Conservation (phyloP, 768 basidiomycete genomes). For the Phanerodontia chrysosporium region DNA sequence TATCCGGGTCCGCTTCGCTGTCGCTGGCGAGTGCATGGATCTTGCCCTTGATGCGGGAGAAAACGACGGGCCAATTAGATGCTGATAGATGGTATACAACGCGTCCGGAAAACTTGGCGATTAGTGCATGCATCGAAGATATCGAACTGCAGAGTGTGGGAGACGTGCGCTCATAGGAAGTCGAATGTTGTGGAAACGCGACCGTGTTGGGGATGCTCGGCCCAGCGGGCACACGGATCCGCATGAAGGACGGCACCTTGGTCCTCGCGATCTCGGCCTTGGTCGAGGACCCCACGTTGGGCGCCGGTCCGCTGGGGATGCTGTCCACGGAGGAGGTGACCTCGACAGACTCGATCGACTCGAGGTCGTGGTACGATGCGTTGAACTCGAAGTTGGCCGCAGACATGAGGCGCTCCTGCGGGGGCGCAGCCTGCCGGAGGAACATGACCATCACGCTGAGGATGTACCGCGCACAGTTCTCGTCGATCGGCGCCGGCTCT, state of each 20-base stretch:
- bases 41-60: constrained; percentile 62
- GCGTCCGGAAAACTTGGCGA: constrained; percentile 69
- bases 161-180: constrained; percentile 27
- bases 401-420: constrained; percentile 53
- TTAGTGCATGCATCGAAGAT: constrained; percentile 49
- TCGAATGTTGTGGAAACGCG: constrained; percentile 11
- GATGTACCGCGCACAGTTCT: constrained; percentile 75
- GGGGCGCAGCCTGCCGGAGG: constrained; percentile 63
- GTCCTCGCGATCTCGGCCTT: neutral
- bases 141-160: constrained; percentile 22
- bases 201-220: constrained; percentile 7
- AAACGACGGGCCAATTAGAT: constrained; percentile 81
- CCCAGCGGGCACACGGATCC: neutral
- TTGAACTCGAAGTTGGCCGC: constrained; percentile 59
- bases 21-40: constrained; percentile 59
- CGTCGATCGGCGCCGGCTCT: constrained; percentile 75
- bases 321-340: constrained; percentile 8
- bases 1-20: constrained; percentile 55
- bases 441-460: constrained; percentile 81
- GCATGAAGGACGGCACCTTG: constrained; percentile 17
- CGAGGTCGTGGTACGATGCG: constrained; percentile 68
- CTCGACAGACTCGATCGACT: constrained; percentile 41
- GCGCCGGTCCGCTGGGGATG: constrained; percentile 14
- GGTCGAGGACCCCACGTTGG: constrained; percentile 8
- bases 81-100: constrained; percentile 85